Base-by-base conservation (phyloP, 2,329 filamentous ascomycete genomes). In the Aspergillus latus region DNA sequence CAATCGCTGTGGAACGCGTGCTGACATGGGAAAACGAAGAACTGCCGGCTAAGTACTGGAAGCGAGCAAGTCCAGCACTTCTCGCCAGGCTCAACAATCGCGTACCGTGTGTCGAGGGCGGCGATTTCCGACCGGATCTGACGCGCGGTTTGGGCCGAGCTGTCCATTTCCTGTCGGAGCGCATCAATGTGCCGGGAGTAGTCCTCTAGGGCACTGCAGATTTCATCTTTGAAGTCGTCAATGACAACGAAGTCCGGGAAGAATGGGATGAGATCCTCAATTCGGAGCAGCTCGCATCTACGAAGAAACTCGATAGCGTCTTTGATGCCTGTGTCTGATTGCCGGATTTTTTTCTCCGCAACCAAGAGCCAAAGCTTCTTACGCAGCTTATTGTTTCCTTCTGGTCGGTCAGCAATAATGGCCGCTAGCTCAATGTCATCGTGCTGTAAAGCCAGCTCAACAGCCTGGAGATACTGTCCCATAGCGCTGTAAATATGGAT, bases 191-290 rank as follows among this genome's bases (percentile, higher is more conserved):
- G 91, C 37, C 90, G 88, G 46, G 87, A 89, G 76, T 99, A 99
- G 61, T 95, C 90, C 74, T 99, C 94, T 1, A 99, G 82, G 1
- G 95, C 94, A 0, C 85, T 81, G 76, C 94, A 99, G 37, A 99
- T 97, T 72, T 99, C 94, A 61, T 97, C 92, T 71, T 97, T 97
- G 82, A 99, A 99, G 73, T 97, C 94, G 70, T 99, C 94, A 60
- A 99, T 97, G 50, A 97, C 89, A 26, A 97, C 92, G 70, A 99
- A 99, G 72, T 99, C 94, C 0, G 94, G 94, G 76, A 99, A 99
- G 79, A 99, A 97, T 0, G 94, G 94, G 40, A 99, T 97, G 30
- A 99, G 77, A 68, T 99, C 94, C 76, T 99, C 94, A 61, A 99
- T 99, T 61, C 89, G 88, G 48, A 99, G 84, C 10, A 97, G 81